phyloP scores from a whole-genome alignment of 2,329 filamentous ascomycete species.

The Alternaria triticimaculans region DNA sequence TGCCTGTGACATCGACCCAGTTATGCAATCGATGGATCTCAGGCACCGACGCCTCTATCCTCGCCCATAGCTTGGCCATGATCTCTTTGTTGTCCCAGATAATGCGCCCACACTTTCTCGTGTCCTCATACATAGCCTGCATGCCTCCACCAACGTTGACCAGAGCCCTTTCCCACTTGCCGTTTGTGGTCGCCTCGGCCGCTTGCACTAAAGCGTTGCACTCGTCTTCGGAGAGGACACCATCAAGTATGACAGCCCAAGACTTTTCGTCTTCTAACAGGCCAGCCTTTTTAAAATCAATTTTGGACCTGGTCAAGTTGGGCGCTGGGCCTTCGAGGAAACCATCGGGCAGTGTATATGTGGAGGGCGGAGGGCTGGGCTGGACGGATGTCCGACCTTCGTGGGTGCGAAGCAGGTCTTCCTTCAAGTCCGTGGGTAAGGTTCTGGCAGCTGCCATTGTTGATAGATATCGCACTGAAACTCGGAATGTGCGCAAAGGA shows the following conservation, averaged over 20 bases:
- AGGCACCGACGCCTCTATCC: constrained; percentile 57
- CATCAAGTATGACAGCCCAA: constrained; percentile 69
- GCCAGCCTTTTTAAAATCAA: constrained; percentile 59
- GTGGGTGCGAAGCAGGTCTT: not conserved
- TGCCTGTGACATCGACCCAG: constrained; percentile 52
- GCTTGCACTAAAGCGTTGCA: constrained; percentile 54
- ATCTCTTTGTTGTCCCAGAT: constrained; percentile 73
- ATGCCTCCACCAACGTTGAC: constrained; percentile 69
- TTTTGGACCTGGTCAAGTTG: constrained; percentile 55
- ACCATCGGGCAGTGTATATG: constrained; percentile 52
- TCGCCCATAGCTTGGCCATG: constrained; percentile 67
- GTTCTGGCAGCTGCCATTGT: not conserved
- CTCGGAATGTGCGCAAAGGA: not conserved
- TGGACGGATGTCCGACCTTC: not conserved
- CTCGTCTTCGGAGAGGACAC: constrained; percentile 68
- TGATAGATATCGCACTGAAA: not conserved
- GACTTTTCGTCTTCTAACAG: constrained; percentile 61
- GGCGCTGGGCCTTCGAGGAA: constrained; percentile 58
- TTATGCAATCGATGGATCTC: constrained; percentile 56
- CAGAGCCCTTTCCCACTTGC: constrained; percentile 70
- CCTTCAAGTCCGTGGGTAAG: not conserved
- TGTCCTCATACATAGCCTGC: constrained; percentile 64
- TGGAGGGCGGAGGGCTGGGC: constrained; percentile 5
- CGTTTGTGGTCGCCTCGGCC: constrained; percentile 39
- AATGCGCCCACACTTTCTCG: constrained; percentile 76